Percentiles rank a stretch among this genome's conserved stretches.
phyloP scores from a whole-genome alignment of 805 yeast species.

The Komagataella kurtzmanii region DNA sequence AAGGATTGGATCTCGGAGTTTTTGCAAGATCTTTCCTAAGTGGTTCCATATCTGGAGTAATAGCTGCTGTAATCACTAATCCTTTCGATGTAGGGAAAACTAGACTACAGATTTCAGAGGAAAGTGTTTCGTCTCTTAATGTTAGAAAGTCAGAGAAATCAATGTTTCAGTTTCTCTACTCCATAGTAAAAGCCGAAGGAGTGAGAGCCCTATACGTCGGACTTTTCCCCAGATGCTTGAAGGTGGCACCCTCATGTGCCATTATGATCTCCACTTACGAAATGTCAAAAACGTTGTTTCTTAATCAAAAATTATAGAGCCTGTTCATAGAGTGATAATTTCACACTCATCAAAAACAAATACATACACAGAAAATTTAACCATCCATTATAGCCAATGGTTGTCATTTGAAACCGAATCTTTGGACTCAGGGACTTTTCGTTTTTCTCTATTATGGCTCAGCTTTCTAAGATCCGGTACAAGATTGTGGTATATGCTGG shows the following conservation, averaged over 20 bases:
- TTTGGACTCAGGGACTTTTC: background rate
- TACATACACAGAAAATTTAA: background rate
- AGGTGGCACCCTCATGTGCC: conserved; percentile 96
- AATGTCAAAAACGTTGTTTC: conserved; percentile 55
- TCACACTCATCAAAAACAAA: background rate
- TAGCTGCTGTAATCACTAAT: conserved; percentile 80
- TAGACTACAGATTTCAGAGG: conserved; percentile 59
- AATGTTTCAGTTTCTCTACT: conserved; percentile 57
- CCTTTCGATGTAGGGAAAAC: conserved; percentile 98
- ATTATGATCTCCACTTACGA: conserved; percentile 96
- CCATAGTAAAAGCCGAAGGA: conserved; percentile 66
- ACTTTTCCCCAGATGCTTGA: conserved; percentile 69
- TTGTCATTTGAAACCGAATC: background rate
- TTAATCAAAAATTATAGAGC: conserved; percentile 1
- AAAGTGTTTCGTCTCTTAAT: conserved; percentile 8
- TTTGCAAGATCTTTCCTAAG: conserved; percentile 58
- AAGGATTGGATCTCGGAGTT: conserved; percentile 17
- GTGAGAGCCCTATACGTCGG: conserved; percentile 79
- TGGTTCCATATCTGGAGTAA: conserved; percentile 73
- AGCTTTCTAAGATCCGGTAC: background rate
- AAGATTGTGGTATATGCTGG: background rate
- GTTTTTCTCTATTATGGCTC: background rate
- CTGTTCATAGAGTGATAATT: background rate
- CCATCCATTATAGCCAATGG: background rate
- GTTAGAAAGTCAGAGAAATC: conserved; percentile 16